Base-by-base conservation (phyloP, 345 rosid species). In the Anacardium occidentale region DNA sequence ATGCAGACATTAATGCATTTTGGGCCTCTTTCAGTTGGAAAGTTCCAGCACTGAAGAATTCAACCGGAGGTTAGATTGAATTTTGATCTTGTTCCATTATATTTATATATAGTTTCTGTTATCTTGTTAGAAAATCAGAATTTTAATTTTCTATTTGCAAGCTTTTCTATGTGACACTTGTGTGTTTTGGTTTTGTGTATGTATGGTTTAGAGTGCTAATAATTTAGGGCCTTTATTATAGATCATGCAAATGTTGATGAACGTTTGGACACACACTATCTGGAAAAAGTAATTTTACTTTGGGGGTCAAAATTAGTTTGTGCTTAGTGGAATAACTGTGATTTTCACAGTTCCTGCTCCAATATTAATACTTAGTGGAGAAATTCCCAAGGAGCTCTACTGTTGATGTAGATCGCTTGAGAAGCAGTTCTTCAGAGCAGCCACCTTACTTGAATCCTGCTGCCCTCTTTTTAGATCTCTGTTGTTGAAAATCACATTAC, bases 1-100 rank as follows among this genome's bases (percentile, higher is more conserved):
- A 67, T 64, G 75, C 84, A 59, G 91, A 94, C 74, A 50, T 88
- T 15, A 32, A 78, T 60, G 87, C 85, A 1, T 91, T 90, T 77
- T 90, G 89, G 75, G 81, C 85, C 3, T 89, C 91, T 11, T 94
- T 94, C 83, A 74, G 64, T 76, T 94, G 98, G 98, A 85, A 74
- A 76, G 68, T 94, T 48, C 97, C 97, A 64, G 60, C 78, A 72
- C 54, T 81, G 68, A 74, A 69, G 29, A 37, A 64, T 1, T 68
- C 76, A 1, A 52, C 63, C 60, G 74, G 70, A 77, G 91, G 91
- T 86, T 42, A 77, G 83, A 48, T 69, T 59, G 62, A 40, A 21
- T 22, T 53, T 64, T 6, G 62, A 22, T 50, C 52, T 42, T 44
- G 64, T 50, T 32, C 22, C 18, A 34, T 22, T 56, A 50, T 51